These are phyloP conservation scores for Neobulgaria alba DNA, from an alignment of 2,329 filamentous ascomycete genomes.

Conservation along the genomic window DNA sequence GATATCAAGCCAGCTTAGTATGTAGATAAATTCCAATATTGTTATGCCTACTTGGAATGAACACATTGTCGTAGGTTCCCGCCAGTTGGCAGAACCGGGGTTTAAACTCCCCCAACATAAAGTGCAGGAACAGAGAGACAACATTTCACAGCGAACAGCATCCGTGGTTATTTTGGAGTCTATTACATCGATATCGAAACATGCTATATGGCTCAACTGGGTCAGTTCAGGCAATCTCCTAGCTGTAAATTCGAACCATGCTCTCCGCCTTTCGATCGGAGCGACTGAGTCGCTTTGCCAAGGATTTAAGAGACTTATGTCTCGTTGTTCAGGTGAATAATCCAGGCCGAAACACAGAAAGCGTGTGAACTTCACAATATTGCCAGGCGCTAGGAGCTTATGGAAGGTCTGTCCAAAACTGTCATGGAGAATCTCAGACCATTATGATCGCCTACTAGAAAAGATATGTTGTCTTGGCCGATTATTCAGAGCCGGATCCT, in stretches of 20 bases:
- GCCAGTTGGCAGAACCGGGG: too few relatives aligned
- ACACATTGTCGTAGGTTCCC: background rate
- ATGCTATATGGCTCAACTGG: background rate
- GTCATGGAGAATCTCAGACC: background rate
- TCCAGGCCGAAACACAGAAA: background rate
- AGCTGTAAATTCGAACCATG: background rate
- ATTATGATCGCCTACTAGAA: background rate
- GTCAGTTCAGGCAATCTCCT: background rate
- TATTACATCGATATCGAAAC: background rate
- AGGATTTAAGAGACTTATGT: background rate
- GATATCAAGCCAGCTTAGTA: constrained; percentile 1
- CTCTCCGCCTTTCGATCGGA: background rate
- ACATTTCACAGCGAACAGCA: too few relatives aligned
- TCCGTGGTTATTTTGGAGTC: background rate
- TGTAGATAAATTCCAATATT: background rate
- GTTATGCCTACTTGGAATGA: background rate
- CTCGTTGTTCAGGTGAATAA: background rate
- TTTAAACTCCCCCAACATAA: too few relatives aligned
- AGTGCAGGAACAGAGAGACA: background rate
- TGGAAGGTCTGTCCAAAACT: background rate
- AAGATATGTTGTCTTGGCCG: background rate
- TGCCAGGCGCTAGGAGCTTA: background rate
- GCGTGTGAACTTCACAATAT: background rate
- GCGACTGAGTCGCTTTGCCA: background rate
- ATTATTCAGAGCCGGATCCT: background rate